Evolutionary conservation across 495 filamentous ascomycete genomes (phyloP).

Genomic region (Barbatosphaeria neglecta): DNA sequence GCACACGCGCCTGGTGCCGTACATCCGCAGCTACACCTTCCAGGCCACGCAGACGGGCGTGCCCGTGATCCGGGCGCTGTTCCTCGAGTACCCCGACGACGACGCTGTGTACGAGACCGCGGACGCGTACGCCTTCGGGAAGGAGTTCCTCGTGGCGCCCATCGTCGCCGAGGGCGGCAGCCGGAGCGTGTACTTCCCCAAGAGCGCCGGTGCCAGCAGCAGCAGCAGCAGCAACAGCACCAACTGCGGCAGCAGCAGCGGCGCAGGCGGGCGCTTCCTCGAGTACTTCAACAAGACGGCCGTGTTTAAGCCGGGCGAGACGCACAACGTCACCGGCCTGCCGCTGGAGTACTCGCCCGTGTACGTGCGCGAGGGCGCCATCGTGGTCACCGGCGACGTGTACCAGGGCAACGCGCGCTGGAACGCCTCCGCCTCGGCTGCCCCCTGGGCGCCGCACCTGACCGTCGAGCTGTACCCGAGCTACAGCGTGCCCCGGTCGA

Average conservation of each 20-base stretch:
- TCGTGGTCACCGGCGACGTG: slow-evolving; percentile 16
- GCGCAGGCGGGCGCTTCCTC: slow-evolving; percentile 6
- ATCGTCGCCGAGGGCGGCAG: slow-evolving; percentile 12
- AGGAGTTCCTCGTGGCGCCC: slow-evolving; percentile 17
- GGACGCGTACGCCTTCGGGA: slow-evolving; percentile 20
- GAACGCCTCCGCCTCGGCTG: too few relatives aligned
- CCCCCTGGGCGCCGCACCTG: slow-evolving; percentile 15
- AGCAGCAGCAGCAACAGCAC: too few relatives aligned
- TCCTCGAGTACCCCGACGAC: slow-evolving; percentile 16
- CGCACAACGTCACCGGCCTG: slow-evolving; percentile 1
- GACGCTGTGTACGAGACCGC: slow-evolving; percentile 6
- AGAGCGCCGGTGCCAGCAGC: too few relatives aligned
- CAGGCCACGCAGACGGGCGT: slow-evolving; percentile 13
- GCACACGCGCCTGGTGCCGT: slow-evolving; percentile 16
- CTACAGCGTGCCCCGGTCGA: slow-evolving; percentile 5
- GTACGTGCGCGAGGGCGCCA: slow-evolving; percentile 17
- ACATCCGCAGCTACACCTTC: slow-evolving; percentile 17
- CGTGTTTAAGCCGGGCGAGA: slow-evolving; percentile 9
- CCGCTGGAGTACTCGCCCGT: slow-evolving; percentile 11
- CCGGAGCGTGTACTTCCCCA: slow-evolving; percentile 17
- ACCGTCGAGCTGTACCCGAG: slow-evolving; percentile 17
- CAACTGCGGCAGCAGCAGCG: too few relatives aligned
- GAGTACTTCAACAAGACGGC: slow-evolving; percentile 15
- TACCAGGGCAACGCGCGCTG: slow-evolving; percentile 19
- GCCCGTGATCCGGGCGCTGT: slow-evolving; percentile 19